Conservation (phyloP, 2,329 filamentous ascomycete genomes). For the Phoma sp. region DNA sequence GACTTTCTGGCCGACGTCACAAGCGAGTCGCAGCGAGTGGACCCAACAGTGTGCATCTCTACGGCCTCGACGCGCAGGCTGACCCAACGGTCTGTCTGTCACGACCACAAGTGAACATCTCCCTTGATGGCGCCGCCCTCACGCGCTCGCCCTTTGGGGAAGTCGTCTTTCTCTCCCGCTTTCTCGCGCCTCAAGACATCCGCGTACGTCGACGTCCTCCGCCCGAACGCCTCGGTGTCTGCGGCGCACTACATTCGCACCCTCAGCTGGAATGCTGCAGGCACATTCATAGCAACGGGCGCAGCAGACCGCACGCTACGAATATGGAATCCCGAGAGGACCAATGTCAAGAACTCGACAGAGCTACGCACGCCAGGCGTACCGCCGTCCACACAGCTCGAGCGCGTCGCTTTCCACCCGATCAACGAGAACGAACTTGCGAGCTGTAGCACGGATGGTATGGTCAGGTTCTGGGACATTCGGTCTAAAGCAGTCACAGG, state of each 20-base stretch:
- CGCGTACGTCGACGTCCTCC: constrained; percentile 61
- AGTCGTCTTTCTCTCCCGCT: constrained; percentile 70
- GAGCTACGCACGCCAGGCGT: constrained; percentile 70
- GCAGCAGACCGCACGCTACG: constrained; percentile 72
- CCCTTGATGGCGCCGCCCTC: constrained; percentile 46
- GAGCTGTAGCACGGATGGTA: constrained; percentile 74
- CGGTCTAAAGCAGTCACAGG: constrained; percentile 73
- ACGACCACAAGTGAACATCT: neutral
- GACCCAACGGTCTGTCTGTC: neutral
- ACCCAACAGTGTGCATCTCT: neutral
- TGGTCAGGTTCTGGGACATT: constrained; percentile 81
- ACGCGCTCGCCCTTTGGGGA: constrained; percentile 65
- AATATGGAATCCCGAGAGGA: constrained; percentile 82
- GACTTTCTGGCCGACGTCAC: neutral
- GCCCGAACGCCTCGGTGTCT: constrained; percentile 41
- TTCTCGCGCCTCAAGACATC: constrained; percentile 74
- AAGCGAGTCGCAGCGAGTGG: neutral
- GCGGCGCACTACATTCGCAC: constrained; percentile 63
- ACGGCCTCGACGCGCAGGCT: neutral
- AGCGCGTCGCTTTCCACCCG: constrained; percentile 80
- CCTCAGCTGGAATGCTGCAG: constrained; percentile 87
- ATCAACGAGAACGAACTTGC: constrained; percentile 77
- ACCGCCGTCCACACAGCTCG: constrained; percentile 54
- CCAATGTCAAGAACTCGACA: constrained; percentile 74
- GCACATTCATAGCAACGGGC: constrained; percentile 83